These are phyloP conservation scores for Fusarium cicatricum DNA, from an alignment of 2,329 filamentous ascomycete genomes.

Conservation along the genomic window DNA sequence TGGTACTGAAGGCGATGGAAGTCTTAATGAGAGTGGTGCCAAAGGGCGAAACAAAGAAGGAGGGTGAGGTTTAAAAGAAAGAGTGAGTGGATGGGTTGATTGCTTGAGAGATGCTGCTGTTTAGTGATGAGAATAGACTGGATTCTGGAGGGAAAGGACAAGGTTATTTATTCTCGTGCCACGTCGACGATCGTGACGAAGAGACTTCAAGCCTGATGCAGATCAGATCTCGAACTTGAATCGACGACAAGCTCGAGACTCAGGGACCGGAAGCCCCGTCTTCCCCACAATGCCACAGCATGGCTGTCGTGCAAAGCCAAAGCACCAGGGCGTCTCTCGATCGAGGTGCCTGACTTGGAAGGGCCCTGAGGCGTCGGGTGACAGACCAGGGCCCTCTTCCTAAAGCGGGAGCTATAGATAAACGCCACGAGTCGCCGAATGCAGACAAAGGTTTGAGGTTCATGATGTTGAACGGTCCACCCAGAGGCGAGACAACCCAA, in stretches of 20 bases:
- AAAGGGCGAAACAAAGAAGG: slow-evolving; percentile 15
- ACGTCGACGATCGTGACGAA: not conserved
- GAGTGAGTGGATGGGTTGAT: slow-evolving; percentile 31
- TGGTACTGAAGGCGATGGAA: slow-evolving; percentile 5
- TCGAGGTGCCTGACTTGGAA: slow-evolving; percentile 1
- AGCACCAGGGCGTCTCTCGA: not conserved
- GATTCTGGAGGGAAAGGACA: slow-evolving; percentile 3
- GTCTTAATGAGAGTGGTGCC: slow-evolving; percentile 38
- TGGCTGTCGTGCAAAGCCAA: not conserved
- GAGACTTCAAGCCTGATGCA: not conserved
- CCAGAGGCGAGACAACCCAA: slow-evolving; percentile 9
- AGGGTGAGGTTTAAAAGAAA: slow-evolving; percentile 23
- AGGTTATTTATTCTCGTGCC: slow-evolving; percentile 36
- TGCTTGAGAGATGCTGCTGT: slow-evolving; percentile 38
- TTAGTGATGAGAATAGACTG: slow-evolving; percentile 22
- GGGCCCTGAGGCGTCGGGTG: not conserved
- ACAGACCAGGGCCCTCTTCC: slow-evolving; percentile 3
- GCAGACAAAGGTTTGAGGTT: slow-evolving; percentile 1
- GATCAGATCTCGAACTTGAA: slow-evolving; percentile 9
- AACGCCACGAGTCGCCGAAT: slow-evolving; percentile 28
- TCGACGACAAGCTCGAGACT: slow-evolving; percentile 1
- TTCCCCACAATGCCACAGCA: slow-evolving; percentile 20
- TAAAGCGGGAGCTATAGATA: slow-evolving; percentile 22
- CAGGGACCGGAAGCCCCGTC: slow-evolving; percentile 31
- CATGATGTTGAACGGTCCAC: slow-evolving; percentile 2